Evolutionary conservation across 1,284 basidiomycete genomes (phyloP).

Genomic region (Trametes sp.): DNA sequence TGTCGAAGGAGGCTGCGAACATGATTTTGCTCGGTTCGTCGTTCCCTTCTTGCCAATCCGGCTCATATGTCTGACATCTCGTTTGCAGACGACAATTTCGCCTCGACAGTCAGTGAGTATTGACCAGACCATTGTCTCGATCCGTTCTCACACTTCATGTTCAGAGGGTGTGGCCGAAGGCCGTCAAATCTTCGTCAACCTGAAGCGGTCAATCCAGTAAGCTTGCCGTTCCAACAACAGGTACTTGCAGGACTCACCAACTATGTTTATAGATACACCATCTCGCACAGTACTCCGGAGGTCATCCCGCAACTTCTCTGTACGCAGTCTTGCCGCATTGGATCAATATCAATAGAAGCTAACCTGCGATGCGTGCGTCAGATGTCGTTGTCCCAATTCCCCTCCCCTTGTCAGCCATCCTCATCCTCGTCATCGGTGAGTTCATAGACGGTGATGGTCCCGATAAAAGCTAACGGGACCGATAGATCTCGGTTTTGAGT

Average conservation of each 20-base stretch:
- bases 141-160: slow-evolving; percentile 1
- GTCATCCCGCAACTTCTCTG: slow-evolving; percentile 72
- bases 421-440: slow-evolving; percentile 73
- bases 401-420: slow-evolving; percentile 68
- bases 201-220: slow-evolving; percentile 74
- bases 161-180: slow-evolving; percentile 73
- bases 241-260: too few species aligned
- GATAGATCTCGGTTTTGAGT: slow-evolving; percentile 73
- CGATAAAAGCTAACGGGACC: not conserved
- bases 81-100: slow-evolving; percentile 67
- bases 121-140: not conserved
- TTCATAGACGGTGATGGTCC: not conserved
- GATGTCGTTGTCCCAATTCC: slow-evolving; percentile 75
- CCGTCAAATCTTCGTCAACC: slow-evolving; percentile 71
- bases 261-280: slow-evolving; percentile 55
- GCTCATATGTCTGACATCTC: not conserved
- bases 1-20: slow-evolving; percentile 77
- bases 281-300: slow-evolving; percentile 74
- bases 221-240: too few species aligned
- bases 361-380: slow-evolving; percentile 33
- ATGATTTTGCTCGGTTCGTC: slow-evolving; percentile 69
- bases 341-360: not conserved
- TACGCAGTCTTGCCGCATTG: slow-evolving; percentile 47
- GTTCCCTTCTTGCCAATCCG: not conserved
- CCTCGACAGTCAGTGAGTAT: slow-evolving; percentile 70